Percentiles rank a stretch among this genome's conserved stretches.
phyloP scores from a whole-genome alignment of 2,329 filamentous ascomycete species.

The Botrytis fabae region DNA sequence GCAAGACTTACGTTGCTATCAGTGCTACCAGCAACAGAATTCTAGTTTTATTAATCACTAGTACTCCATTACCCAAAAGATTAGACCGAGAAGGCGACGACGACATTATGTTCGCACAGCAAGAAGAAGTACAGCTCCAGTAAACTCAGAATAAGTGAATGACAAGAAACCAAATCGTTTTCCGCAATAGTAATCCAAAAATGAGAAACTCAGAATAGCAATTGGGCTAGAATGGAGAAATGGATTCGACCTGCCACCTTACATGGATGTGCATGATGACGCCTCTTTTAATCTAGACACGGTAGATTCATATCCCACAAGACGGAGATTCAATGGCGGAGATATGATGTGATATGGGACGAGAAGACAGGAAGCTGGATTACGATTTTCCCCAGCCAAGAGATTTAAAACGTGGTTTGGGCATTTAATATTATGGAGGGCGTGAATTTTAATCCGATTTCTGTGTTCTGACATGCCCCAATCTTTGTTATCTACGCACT shows the following conservation, averaged over 20 bases:
- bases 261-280: slow-evolving; percentile 13
- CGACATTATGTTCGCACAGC: slow-evolving; percentile 7
- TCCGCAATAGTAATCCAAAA: not conserved
- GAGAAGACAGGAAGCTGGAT: not conserved
- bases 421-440: not conserved
- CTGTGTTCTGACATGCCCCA: not conserved
- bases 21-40: slow-evolving; percentile 34
- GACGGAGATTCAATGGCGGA: not conserved
- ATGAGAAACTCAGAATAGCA: not conserved
- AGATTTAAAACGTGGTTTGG: not conserved
- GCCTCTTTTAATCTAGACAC: not conserved
- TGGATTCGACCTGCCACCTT: not conserved
- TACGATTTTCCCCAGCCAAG: not conserved
- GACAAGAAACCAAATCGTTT: not conserved
- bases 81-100: slow-evolving; percentile 14
- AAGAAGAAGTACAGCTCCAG: not conserved
- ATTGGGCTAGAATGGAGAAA: not conserved
- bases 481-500: not conserved
- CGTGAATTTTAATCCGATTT: not conserved
- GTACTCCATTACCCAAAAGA: slow-evolving; percentile 29
- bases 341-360: not conserved
- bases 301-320: not conserved
- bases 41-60: slow-evolving; percentile 34
- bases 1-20: slow-evolving; percentile 35
- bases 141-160: not conserved